Conservation (phyloP, 2,329 filamentous ascomycete genomes). For the Xylariaceae sp. region DNA sequence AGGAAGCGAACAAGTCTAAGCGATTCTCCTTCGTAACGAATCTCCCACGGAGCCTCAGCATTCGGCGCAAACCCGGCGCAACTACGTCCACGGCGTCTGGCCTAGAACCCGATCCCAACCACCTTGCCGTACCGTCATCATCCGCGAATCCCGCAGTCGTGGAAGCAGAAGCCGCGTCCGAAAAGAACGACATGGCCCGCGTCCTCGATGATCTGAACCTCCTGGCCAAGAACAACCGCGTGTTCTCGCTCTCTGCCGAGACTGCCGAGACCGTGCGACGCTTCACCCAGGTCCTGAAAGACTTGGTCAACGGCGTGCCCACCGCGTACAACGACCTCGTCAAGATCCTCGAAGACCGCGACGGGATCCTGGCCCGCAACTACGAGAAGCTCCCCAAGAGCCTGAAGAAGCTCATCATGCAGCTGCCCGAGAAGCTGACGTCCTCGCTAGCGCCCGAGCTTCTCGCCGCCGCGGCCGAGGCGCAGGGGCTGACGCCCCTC, state of each 20-base stretch:
- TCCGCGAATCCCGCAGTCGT: too few relatives aligned
- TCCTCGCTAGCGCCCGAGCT: conserved; percentile 73
- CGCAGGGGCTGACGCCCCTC: too few relatives aligned
- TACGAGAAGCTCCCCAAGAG: conserved; percentile 68
- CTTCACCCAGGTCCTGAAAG: conserved; percentile 88
- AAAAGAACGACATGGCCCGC: conserved; percentile 67
- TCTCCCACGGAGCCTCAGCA: conserved; percentile 26
- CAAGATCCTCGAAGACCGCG: conserved; percentile 53
- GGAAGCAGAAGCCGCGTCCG: conserved; percentile 41
- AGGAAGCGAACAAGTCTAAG: conserved; percentile 22
- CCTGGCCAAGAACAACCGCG: conserved; percentile 75
- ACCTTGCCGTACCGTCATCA: conserved; percentile 29
- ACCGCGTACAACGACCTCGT: conserved; percentile 90
- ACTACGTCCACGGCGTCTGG: conserved; percentile 32
- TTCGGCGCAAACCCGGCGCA: conserved; percentile 22
- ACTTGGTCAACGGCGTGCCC: conserved; percentile 85
- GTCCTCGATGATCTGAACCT: conserved; percentile 82
- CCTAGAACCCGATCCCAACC: conserved; percentile 28
- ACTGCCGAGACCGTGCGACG: conserved; percentile 74
- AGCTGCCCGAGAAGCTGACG: conserved; percentile 76
- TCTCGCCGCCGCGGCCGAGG: conserved; percentile 71
- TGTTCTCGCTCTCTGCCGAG: conserved; percentile 77
- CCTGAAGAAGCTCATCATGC: conserved; percentile 79
- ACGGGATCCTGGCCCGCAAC: conserved; percentile 52
- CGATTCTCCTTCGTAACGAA: conserved; percentile 37